Base-by-base conservation (phyloP, 805 yeast species). In the Suhomyces pyralidae region DNA sequence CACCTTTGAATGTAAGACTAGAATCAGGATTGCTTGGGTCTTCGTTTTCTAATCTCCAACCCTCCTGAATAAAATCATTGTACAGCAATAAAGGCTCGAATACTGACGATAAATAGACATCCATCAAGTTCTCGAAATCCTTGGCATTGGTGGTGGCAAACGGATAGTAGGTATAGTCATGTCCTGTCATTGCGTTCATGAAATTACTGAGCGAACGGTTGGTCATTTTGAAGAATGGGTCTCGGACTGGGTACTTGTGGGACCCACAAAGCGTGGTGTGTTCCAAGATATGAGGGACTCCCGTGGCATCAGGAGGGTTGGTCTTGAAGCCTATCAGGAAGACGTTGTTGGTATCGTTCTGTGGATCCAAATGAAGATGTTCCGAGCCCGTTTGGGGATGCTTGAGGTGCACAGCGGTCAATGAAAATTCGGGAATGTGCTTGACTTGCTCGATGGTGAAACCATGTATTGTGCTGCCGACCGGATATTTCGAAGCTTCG, bases 131-230 rank as follows among this genome's bases (percentile, higher is more conserved):
- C 30, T 79, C 79, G 67, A 80, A 94, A 66, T 94, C 99, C 51
- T 81, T 81, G 43, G 70, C 67, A 68, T 94, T 94, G 9, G 98
- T 93, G 2, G 99, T 94, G 26, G 98, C 88, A 75, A 94, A 94
- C 4, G 99, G 99, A 62, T 88, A 94, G 68, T 84, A 92, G 0
- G 99, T 94, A 65, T 91, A 92, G 69, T 94, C 98, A 61, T 88
- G 92, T 20, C 96, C 99, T 0, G 99, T 94, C 97, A 94, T 90
- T 7, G 99, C 99, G 67, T 94, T 94, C 99, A 94, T 94, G 70
- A 91, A 94, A 67, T 90, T 94, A 32, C 97, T 85, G 62, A 94
- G 73, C n/a, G 97, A 90, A 57, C 97, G 74, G 67, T 91, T 93
- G 54, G 93, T 77, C 99, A 94, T 94, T 67, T 93, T 93, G 81